These are phyloP conservation scores for Aspergillus quadrilineatus DNA, from an alignment of 2,329 filamentous ascomycete species.

Conservation along the genomic window DNA sequence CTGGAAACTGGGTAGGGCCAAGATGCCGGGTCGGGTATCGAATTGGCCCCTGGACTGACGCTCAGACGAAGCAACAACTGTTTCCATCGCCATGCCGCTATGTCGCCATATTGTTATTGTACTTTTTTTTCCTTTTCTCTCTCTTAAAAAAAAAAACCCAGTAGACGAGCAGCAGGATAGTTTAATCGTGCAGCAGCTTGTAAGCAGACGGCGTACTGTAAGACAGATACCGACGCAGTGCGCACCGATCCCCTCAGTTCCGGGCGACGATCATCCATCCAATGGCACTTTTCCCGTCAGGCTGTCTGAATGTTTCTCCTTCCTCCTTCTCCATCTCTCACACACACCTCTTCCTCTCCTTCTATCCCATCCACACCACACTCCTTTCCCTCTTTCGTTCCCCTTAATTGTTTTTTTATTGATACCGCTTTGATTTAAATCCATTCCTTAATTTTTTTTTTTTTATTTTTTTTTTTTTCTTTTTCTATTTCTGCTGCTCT, in stretches of 20 bases:
- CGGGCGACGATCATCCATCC: slow-evolving; percentile 25
- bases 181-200: slow-evolving; percentile 10
- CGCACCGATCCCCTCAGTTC: slow-evolving; percentile 19
- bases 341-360: slow-evolving; percentile 19
- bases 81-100: not conserved
- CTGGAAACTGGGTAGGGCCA: not conserved
- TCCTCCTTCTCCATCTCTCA: slow-evolving; percentile 21
- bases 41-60: slow-evolving; percentile 9
- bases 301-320: slow-evolving; percentile 19
- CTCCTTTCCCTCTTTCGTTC: slow-evolving; percentile 23
- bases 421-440: slow-evolving; percentile 13
- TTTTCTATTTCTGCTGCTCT: slow-evolving; percentile 18
- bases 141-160: not conserved
- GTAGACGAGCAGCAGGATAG: not conserved
- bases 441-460: slow-evolving; percentile 17
- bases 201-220: slow-evolving; percentile 12
- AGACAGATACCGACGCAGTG: slow-evolving; percentile 9
- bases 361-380: slow-evolving; percentile 18
- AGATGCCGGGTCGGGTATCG: slow-evolving; percentile 6
- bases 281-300: slow-evolving; percentile 22
- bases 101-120: not conserved
- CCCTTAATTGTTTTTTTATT: slow-evolving; percentile 16
- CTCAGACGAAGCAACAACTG: slow-evolving; percentile 1
- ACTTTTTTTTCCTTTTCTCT: not conserved
- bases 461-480: slow-evolving; percentile 16